Percentiles rank a stretch among this genome's conserved stretches.
These are phyloP conservation scores for Lanmaoa rubissima DNA, from an alignment of 768 basidiomycete species.

Conservation along the genomic window DNA sequence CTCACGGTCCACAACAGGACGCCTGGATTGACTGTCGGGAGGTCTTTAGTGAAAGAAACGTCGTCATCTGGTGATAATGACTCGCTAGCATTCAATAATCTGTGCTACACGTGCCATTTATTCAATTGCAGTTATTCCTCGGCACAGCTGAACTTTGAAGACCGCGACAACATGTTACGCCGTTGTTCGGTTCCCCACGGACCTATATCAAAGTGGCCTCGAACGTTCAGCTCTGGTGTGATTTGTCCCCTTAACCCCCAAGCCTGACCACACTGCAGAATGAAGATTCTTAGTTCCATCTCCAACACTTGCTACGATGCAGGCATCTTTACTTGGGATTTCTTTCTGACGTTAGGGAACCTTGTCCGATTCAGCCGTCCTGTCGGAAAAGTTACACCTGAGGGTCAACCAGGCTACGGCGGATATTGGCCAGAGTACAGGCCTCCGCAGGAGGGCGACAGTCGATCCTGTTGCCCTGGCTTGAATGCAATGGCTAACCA, in stretches of 20 bases:
- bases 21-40: constrained; percentile 74
- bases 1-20: constrained; percentile 40
- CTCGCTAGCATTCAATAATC: too few relatives aligned
- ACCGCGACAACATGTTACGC: neutral
- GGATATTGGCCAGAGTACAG: constrained; percentile 70
- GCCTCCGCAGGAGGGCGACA: constrained; percentile 58
- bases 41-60: constrained; percentile 72
- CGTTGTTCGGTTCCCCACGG: neutral
- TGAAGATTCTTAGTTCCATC: constrained; percentile 8
- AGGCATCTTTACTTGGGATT: constrained; percentile 6
- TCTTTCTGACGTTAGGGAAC: constrained; percentile 17
- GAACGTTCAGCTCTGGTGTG: neutral
- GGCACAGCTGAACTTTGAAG: neutral
- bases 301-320: neutral
- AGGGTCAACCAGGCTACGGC: constrained; percentile 50
- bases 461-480: constrained; percentile 68
- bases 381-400: constrained; percentile 51
- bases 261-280: neutral
- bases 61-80: constrained; percentile 40
- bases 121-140: neutral
- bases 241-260: neutral
- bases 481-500: constrained; percentile 82
- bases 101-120: neutral
- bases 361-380: constrained; percentile 27
- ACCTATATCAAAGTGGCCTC: constrained; percentile 5